phyloP scores from a whole-genome alignment of 179 eudicot species.

The Silene noctiflora region DNA sequence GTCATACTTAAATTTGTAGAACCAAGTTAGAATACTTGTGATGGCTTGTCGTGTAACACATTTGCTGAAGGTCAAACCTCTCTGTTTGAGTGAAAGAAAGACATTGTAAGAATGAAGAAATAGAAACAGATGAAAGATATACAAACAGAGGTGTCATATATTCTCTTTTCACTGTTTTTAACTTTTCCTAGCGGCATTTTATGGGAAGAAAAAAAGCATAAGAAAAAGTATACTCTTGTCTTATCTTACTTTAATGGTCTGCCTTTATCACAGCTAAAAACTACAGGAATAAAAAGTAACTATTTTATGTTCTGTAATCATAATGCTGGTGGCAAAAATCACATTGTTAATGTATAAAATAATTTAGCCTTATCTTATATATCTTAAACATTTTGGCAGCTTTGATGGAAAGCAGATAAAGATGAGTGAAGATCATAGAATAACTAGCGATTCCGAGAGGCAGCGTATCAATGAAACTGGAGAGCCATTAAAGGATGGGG shows the following conservation, averaged over 20 bases:
- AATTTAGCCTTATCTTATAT: constrained; percentile 1
- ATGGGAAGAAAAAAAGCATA: neutral
- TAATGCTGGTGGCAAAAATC: constrained; percentile 8
- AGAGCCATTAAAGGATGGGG: constrained; percentile 84
- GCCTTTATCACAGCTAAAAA: neutral
- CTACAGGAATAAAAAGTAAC: neutral
- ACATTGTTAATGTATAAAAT: neutral
- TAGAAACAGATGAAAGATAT: neutral
- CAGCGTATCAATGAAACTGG: constrained; percentile 78
- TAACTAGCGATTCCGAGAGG: constrained; percentile 75
- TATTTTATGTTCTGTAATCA: neutral
- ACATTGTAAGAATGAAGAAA: neutral
- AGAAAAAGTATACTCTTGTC: neutral
- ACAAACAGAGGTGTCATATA: neutral
- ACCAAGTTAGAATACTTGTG: neutral
- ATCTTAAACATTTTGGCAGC: constrained; percentile 42
- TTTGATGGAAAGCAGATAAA: constrained; percentile 67
- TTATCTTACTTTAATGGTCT: constrained; percentile 4
- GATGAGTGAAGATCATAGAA: constrained; percentile 96
- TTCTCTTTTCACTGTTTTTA: neutral
- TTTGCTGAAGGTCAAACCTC: neutral
- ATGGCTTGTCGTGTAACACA: neutral
- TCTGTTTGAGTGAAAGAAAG: neutral
- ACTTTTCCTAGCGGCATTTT: neutral
- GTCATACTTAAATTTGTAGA: neutral